These are phyloP conservation scores for Thraustotheca clavata DNA, from an alignment of 352 stramenopile species.

Conservation along the genomic window DNA sequence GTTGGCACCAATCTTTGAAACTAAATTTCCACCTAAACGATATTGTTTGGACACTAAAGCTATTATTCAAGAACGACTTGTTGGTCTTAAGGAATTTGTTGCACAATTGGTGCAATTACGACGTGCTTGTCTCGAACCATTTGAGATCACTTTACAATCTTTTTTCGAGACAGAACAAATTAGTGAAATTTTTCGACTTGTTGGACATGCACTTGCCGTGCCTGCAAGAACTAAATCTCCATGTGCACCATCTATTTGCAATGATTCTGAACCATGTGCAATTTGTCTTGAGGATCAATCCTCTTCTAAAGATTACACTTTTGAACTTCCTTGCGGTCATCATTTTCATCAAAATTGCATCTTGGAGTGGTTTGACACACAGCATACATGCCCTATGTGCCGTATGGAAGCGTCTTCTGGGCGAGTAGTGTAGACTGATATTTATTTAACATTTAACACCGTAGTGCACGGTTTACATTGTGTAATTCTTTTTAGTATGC, in stretches of 20 bases:
- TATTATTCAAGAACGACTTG: not conserved
- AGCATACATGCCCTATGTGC: constrained; percentile 8
- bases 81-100: constrained; percentile 4
- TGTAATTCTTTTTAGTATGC: not conserved
- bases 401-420: not conserved
- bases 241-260: not conserved
- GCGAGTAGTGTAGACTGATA: not conserved
- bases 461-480: not conserved
- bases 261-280: not conserved
- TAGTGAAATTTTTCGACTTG: not conserved
- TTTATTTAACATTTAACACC: not conserved
- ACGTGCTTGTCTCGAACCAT: not conserved
- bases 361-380: constrained; percentile 47
- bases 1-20: not conserved
- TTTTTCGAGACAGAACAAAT: not conserved
- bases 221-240: not conserved
- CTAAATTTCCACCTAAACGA: not conserved
- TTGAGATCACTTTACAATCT: not conserved
- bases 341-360: constrained; percentile 72
- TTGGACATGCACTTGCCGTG: not conserved
- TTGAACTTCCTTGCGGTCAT: constrained; percentile 44
- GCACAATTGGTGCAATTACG: not conserved
- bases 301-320: not conserved
- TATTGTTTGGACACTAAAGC: not conserved
- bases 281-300: not conserved